Percentiles rank a stretch among this genome's conserved stretches.
Evolutionary conservation across 73 alveolate species (phyloP).

Genomic region (Stentor roeselii): DNA sequence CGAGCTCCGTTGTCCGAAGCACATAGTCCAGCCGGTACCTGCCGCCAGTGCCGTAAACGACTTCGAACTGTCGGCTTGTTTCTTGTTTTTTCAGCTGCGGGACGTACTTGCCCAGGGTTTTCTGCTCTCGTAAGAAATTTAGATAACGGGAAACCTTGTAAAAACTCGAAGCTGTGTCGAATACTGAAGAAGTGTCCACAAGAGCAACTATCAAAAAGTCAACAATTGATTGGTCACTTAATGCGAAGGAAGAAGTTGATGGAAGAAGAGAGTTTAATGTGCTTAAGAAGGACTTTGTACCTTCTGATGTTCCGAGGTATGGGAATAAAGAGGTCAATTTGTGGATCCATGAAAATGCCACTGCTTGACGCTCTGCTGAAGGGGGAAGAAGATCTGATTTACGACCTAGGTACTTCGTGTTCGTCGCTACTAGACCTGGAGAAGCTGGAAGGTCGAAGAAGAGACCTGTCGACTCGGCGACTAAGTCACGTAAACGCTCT

Average conservation of each 20-base stretch:
- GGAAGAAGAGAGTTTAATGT: neutral
- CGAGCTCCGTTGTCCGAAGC: constrained; percentile 9
- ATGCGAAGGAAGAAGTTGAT: neutral
- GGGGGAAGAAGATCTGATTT: neutral
- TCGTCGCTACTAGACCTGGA: constrained; percentile 19
- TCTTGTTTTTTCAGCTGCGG: neutral
- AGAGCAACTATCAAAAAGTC: neutral
- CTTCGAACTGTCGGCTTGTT: neutral
- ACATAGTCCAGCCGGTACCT: constrained; percentile 16
- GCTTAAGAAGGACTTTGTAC: neutral
- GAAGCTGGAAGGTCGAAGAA: neutral
- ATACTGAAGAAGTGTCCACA: neutral
- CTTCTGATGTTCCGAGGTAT: neutral
- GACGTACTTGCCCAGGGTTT: neutral
- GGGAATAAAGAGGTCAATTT: neutral
- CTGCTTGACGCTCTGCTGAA: neutral
- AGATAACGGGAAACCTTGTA: neutral
- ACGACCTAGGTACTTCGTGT: constrained; percentile 18
- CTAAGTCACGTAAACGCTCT: neutral
- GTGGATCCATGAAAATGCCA: constrained; percentile 15
- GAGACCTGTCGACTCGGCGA: neutral
- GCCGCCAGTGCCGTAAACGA: constrained; percentile 27
- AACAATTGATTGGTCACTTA: neutral
- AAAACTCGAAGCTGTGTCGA: neutral
- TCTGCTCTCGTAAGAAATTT: neutral